Base-by-base conservation (phyloP, 2,329 filamentous ascomycete species). In the Neurospora sp. region DNA sequence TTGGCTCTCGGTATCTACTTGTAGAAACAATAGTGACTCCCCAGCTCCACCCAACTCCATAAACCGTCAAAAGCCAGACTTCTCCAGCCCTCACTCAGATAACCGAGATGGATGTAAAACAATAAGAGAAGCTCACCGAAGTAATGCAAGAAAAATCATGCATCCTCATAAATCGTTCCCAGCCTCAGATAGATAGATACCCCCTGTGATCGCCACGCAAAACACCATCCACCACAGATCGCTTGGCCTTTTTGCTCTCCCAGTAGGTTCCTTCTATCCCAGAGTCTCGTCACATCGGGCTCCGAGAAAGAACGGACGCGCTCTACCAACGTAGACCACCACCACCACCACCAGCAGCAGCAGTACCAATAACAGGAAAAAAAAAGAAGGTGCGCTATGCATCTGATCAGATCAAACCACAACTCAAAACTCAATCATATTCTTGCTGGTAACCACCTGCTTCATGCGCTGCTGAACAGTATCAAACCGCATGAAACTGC, bases 401-500 rank as follows among this genome's bases (percentile, higher is more conserved):
- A 2, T 23, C 23, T 23, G 23, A 23, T 23, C 23, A 23, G 3
- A 23, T 23, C 23, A 23, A 23, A 23, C 2, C 23, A 19, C 23
- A 19, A 19, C 23, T 52, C 52, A 72, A 62, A 74, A 74, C 15
- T 6, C 28, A 15, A 75, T 52, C 28, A 70, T 66, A 19, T 19
- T 19, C 19, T 19, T 19, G 3, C 75, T 68, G 43, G 69, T 71
- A 43, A 78, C 39, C 9, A 78, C 68, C 33, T 70, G 68, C 0
- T 38, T n/a, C 28, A 78, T 73, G 4, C 69, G 68, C 1, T 69
- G 72, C 75, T 82, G 79, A 3, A 82, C 79, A 0, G 73, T 74
- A 23, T 78, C 75, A 67, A 84, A 83, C 4, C 78, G 77, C 71
- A 79, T 80, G 42, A 73, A 80, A 3, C 78, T 76, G 68, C 82